A percentile compares a stretch with the other conserved stretches of the same genome.
These are phyloP conservation scores for Coleophoma eucalyptorum DNA, from an alignment of 2,329 filamentous ascomycete genomes.

Conservation along the genomic window DNA sequence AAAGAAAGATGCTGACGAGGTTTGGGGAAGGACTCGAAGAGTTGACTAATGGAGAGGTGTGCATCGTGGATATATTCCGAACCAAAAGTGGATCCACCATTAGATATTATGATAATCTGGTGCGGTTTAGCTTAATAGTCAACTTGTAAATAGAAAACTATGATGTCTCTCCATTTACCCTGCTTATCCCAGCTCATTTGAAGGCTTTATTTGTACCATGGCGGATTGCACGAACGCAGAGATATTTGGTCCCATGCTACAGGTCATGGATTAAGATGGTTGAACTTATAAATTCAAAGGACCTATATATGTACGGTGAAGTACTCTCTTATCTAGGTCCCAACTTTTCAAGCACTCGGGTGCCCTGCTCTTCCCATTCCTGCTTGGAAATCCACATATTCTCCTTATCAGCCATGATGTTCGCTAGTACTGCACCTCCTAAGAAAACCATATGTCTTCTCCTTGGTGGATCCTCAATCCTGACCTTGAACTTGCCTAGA, in stretches of 20 bases:
- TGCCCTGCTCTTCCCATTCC: conserved; percentile 94
- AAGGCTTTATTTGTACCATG: background rate
- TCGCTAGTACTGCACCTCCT: conserved; percentile 91
- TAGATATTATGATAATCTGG: too few relatives aligned
- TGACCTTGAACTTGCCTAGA: conserved; percentile 97
- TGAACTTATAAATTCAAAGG: too few relatives aligned
- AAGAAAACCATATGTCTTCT: conserved; percentile 99
- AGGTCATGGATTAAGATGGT: too few relatives aligned
- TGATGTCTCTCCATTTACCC: too few relatives aligned
- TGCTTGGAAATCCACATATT: conserved; percentile 98
- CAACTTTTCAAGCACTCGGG: conserved; percentile 83
- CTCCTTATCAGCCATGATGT: conserved; percentile 99
- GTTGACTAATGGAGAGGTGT: conserved; percentile 11
- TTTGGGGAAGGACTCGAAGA: conserved; percentile 70
- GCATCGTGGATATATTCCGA: too few relatives aligned
- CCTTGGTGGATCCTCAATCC: conserved; percentile 95
- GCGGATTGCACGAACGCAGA: background rate
- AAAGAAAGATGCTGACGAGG: conserved; percentile 78
- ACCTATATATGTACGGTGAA: background rate
- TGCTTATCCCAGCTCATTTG: too few relatives aligned
- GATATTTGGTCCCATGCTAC: background rate
- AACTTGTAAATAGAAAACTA: too few relatives aligned
- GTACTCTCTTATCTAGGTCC: conserved; percentile 65
- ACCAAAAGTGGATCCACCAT: too few relatives aligned
- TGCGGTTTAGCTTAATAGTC: too few relatives aligned